Evolutionary conservation across 495 filamentous ascomycete species (phyloP).

Genomic region (Annulohypoxylon bovei): DNA sequence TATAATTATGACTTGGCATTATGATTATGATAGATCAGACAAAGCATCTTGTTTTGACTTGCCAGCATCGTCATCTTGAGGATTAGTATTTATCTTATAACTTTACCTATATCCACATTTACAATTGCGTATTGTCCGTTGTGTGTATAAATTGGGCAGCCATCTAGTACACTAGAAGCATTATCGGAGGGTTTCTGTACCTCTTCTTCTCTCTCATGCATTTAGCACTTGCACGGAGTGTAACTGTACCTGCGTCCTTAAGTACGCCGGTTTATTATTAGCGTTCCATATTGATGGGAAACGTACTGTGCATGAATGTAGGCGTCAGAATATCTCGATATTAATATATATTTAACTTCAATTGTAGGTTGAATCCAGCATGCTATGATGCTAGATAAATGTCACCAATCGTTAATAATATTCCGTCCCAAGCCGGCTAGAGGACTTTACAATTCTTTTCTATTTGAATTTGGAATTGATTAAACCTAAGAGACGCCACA

Average conservation of each 20-base stretch:
- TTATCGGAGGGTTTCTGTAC: conserved; percentile 26
- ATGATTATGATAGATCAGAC: not conserved
- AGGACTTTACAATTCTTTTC: not conserved
- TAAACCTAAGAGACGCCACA: not conserved
- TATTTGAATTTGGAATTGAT: not conserved
- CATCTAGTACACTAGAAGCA: not conserved
- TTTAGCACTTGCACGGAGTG: conserved; percentile 24
- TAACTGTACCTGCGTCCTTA: conserved; percentile 34
- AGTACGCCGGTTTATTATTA: conserved; percentile 22
- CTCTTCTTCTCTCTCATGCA: conserved; percentile 4
- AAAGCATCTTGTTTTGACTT: not conserved
- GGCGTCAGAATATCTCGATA: not conserved
- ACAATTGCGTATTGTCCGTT: not conserved
- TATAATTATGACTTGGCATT: conserved; percentile 7
- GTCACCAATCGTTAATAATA: not conserved
- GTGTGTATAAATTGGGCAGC: not conserved
- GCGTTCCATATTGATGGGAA: conserved; percentile 17
- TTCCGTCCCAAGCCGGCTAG: not conserved
- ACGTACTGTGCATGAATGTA: not conserved
- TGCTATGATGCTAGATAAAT: not conserved
- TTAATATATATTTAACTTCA: not conserved
- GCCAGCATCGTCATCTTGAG: not conserved
- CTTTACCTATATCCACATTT: not conserved
- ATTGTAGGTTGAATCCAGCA: not conserved
- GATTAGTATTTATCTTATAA: not conserved